Percentiles rank a stretch among this genome's conserved stretches.
Evolutionary conservation across 805 yeast genomes (phyloP).

Genomic region (Suhomyces sp.): DNA sequence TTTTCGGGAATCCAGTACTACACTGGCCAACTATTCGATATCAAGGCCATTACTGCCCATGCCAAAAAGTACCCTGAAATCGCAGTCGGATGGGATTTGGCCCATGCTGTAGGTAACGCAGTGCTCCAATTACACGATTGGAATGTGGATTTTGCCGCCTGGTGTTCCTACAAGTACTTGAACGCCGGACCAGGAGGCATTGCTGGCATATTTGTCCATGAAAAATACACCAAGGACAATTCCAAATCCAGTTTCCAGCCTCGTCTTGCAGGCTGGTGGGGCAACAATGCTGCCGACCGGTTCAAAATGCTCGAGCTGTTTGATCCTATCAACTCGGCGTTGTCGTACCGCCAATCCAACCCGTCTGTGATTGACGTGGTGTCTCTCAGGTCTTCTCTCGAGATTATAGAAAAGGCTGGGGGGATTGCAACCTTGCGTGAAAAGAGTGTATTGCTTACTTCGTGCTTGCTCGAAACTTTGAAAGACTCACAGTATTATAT

Average conservation of each 20-base stretch:
- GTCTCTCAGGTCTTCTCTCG: constrained; percentile 63
- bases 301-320: constrained; percentile 78
- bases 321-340: constrained; percentile 80
- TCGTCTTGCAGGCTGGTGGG: constrained; percentile 97
- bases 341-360: constrained; percentile 86
- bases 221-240: constrained; percentile 36
- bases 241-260: constrained; percentile 43
- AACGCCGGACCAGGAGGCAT: constrained; percentile 94
- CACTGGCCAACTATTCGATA: constrained; percentile 85
- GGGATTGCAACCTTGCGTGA: constrained; percentile 58
- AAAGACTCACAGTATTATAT: constrained; percentile 46
- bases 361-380: constrained; percentile 87
- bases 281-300: constrained; percentile 66
- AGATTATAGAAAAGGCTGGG: constrained; percentile 56
- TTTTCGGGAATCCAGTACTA: constrained; percentile 90
- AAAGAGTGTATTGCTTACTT: constrained; percentile 58
- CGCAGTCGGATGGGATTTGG: constrained; percentile 89
- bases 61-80: constrained; percentile 50
- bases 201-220: constrained; percentile 81
- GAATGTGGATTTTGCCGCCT: constrained; percentile 89
- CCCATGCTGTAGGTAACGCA: constrained; percentile 92
- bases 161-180: constrained; percentile 91
- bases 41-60: constrained; percentile 60
- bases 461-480: constrained; percentile 50
- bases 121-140: constrained; percentile 76